phyloP scores from a whole-genome alignment of 257 asterid genomes.

The Primulina tabacum region DNA sequence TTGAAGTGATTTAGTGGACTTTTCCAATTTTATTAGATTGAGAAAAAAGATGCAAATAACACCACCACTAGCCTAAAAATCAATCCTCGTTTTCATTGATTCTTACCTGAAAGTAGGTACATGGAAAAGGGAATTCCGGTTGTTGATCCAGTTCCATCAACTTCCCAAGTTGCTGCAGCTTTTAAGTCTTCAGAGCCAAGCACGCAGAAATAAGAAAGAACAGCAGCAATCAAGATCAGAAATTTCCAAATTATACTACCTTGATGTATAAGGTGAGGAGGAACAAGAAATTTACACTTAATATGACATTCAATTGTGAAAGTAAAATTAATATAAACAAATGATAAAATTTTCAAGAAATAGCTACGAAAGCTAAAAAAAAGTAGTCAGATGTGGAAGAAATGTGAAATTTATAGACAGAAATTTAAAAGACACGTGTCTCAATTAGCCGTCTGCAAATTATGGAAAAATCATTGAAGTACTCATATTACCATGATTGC shows the following conservation, averaged over 20 bases:
- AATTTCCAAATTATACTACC: conserved; percentile 15
- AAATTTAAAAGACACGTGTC: neutral
- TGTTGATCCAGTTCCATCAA: conserved; percentile 69
- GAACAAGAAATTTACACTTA: neutral
- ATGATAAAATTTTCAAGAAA: neutral
- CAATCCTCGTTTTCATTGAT: neutral
- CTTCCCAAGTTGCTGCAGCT: conserved; percentile 89
- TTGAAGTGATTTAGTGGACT: conserved; percentile 11
- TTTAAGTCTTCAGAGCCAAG: conserved; percentile 45
- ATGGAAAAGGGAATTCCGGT: conserved; percentile 73
- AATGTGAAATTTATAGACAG: neutral
- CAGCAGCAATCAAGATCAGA: conserved; percentile 15
- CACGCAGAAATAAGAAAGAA: conserved; percentile 23
- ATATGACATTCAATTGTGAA: neutral
- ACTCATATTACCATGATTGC: conserved; percentile 83
- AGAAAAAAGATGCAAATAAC: conserved; percentile 1
- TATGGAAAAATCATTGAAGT: neutral
- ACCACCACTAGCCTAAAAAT: conserved; percentile 10
- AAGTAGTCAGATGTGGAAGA: conserved; percentile 2
- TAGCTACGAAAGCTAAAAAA: neutral
- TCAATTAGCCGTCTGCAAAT: conserved; percentile 11
- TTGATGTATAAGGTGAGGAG: neutral
- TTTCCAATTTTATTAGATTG: conserved; percentile 11
- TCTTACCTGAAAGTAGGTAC: conserved; percentile 82
- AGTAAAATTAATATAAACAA: neutral